Conservation (phyloP, 2,329 filamentous ascomycete species). For the Lasiodiplodia theobromae region DNA sequence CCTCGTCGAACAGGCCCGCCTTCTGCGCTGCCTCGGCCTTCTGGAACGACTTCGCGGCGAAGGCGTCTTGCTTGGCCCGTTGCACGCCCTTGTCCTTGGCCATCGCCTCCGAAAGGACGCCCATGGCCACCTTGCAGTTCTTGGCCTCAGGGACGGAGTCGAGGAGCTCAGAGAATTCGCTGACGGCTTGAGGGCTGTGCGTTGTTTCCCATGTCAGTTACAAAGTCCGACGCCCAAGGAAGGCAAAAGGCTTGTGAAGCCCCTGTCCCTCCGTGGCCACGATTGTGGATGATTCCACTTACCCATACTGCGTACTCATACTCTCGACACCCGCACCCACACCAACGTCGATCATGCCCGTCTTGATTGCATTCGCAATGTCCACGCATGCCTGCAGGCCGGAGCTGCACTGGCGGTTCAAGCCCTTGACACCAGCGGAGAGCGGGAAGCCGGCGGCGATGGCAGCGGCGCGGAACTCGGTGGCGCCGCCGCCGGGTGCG, state of each 20-base stretch:
- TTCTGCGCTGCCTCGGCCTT: conserved; percentile 88
- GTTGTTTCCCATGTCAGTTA: background rate
- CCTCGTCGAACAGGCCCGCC: conserved; percentile 87
- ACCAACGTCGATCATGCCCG: conserved; percentile 94
- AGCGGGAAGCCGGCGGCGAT: conserved; percentile 91
- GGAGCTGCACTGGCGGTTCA: conserved; percentile 95
- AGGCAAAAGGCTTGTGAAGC: background rate
- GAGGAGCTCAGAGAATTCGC: conserved; percentile 90
- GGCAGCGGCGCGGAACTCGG: conserved; percentile 92
- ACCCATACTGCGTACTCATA: conserved; percentile 87
- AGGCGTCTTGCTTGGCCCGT: conserved; percentile 83
- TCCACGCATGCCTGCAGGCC: conserved; percentile 93
- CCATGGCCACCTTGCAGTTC: conserved; percentile 99
- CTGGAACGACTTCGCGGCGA: conserved; percentile 90
- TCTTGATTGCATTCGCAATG: conserved; percentile 88
- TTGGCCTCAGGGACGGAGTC: conserved; percentile 81
- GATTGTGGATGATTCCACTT: background rate
- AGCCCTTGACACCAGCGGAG: conserved; percentile 79
- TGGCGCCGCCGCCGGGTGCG: conserved; percentile 90
- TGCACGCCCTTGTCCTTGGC: conserved; percentile 80
- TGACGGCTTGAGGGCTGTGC: conserved; percentile 73
- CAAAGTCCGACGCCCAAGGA: background rate
- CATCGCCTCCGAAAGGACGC: conserved; percentile 91
- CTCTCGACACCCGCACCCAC: conserved; percentile 95
- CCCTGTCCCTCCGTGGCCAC: conserved; percentile 56